phyloP scores from a whole-genome alignment of 164 flowering plant genomes.

The Berberis vulgaris region DNA sequence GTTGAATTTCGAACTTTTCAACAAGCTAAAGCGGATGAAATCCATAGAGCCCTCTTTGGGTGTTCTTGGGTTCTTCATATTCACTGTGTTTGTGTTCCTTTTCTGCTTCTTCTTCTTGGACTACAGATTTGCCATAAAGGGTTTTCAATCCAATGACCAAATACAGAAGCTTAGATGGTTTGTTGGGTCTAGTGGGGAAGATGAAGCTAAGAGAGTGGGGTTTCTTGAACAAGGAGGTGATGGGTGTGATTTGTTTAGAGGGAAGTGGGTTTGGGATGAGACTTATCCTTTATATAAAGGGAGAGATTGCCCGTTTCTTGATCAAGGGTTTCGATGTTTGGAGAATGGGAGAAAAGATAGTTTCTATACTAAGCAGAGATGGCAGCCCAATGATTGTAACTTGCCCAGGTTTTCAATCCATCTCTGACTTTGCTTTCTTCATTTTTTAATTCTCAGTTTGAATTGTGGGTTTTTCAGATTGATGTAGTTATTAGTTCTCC shows the following conservation, averaged over 20 bases:
- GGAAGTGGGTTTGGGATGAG: slow-evolving; percentile 84
- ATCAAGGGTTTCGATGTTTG: slow-evolving; percentile 66
- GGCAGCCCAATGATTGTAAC: slow-evolving; percentile 88
- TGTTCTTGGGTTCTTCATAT: slow-evolving; percentile 39
- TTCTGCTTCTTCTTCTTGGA: slow-evolving; percentile 65
- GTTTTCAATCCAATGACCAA: slow-evolving; percentile 22
- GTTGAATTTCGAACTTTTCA: slow-evolving; percentile 11
- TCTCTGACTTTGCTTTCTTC: not conserved
- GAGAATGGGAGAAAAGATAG: slow-evolving; percentile 78
- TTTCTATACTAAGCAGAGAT: slow-evolving; percentile 83
- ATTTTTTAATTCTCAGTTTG: not conserved
- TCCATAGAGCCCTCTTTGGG: slow-evolving; percentile 48
- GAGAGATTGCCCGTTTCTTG: slow-evolving; percentile 57
- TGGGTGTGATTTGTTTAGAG: slow-evolving; percentile 63
- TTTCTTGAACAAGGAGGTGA: slow-evolving; percentile 28
- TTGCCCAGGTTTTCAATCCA: slow-evolving; percentile 64
- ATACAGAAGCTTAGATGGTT: slow-evolving; percentile 37
- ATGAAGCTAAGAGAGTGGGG: slow-evolving; percentile 12
- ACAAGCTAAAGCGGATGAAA: slow-evolving; percentile 46
- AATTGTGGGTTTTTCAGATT: not conserved
- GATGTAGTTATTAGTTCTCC: not conserved
- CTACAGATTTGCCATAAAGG: slow-evolving; percentile 33
- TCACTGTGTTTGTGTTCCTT: slow-evolving; percentile 30
- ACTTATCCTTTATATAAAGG: slow-evolving; percentile 65
- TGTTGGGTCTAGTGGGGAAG: slow-evolving; percentile 13